Percentiles rank a stretch among this genome's conserved stretches.
These are phyloP conservation scores for Phytophthora constricta DNA, from an alignment of 352 stramenopile species.

Conservation along the genomic window DNA sequence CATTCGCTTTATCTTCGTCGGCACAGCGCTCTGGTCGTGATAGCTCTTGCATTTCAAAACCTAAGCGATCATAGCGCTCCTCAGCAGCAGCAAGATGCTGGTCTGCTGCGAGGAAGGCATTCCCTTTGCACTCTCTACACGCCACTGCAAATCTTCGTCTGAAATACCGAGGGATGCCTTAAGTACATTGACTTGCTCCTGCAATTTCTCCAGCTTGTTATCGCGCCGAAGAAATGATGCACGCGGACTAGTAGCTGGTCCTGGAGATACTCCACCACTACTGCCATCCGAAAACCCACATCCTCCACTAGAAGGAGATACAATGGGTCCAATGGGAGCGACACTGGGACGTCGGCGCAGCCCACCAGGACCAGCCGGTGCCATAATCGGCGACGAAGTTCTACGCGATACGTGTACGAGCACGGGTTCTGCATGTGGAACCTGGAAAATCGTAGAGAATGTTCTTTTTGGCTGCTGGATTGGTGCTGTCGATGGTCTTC, in stretches of 20 bases:
- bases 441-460: conserved; percentile 25
- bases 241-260: conserved; percentile 17
- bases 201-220: conserved; percentile 65
- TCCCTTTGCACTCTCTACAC: conserved; percentile 75
- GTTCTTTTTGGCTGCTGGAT: conserved; percentile 15
- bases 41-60: conserved; percentile 70
- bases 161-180: conserved; percentile 77
- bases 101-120: conserved; percentile 73
- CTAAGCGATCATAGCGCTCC: conserved; percentile 71
- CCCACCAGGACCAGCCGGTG: conserved; percentile 25
- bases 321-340: conserved; percentile 45
- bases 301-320: conserved; percentile 6
- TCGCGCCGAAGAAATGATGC: conserved; percentile 49
- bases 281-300: neutral
- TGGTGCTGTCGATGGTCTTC: conserved; percentile 17
- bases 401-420: conserved; percentile 65
- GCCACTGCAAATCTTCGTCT: conserved; percentile 83
- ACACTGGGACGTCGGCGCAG: conserved; percentile 59
- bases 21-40: conserved; percentile 48
- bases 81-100: conserved; percentile 57
- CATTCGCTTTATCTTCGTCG: conserved; percentile 58
- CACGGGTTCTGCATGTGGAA: conserved; percentile 39
- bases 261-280: neutral
- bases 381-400: conserved; percentile 60
- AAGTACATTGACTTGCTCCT: conserved; percentile 78